Evolutionary conservation across 768 basidiomycete genomes (phyloP).

Genomic region (Rhodotorula sphaerocarpa): DNA sequence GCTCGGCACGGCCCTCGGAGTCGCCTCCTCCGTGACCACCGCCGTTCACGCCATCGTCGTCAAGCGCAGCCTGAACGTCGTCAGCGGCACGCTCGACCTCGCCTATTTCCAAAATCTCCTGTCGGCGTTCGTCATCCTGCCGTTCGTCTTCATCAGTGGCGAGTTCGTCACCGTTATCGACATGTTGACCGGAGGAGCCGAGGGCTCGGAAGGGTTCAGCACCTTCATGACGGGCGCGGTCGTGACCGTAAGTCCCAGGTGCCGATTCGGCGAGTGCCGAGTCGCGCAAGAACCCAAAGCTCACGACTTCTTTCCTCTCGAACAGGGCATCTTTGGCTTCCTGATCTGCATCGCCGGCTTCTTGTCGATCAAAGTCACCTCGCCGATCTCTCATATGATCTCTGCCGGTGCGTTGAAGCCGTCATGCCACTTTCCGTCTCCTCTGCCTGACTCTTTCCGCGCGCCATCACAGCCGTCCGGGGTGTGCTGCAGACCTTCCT

Average conservation of each 20-base stretch:
- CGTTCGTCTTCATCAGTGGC: slow-evolving; percentile 64
- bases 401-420: slow-evolving; percentile 51
- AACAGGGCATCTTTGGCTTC: slow-evolving; percentile 76
- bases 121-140: slow-evolving; percentile 63
- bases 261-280: no score
- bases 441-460: neutral
- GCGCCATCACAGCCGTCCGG: slow-evolving; percentile 62
- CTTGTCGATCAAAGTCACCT: slow-evolving; percentile 92
- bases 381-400: slow-evolving; percentile 95
- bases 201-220: slow-evolving; percentile 19
- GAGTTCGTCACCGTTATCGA: slow-evolving; percentile 60
- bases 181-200: slow-evolving; percentile 52
- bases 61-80: slow-evolving; percentile 70
- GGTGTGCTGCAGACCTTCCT: slow-evolving; percentile 85
- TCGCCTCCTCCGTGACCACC: slow-evolving; percentile 74
- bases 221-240: slow-evolving; percentile 40
- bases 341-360: slow-evolving; percentile 88
- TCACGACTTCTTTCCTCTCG: neutral
- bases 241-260: slow-evolving; percentile 35
- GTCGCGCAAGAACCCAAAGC: neutral
- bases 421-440: neutral
- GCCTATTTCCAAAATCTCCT: slow-evolving; percentile 88
- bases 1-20: slow-evolving; percentile 74
- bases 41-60: slow-evolving; percentile 88
- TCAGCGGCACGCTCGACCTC: slow-evolving; percentile 72